Percentiles rank a stretch among this genome's conserved stretches.
phyloP scores from a whole-genome alignment of 2,329 filamentous ascomycete genomes.

The Pseudopithomyces chartarum region DNA sequence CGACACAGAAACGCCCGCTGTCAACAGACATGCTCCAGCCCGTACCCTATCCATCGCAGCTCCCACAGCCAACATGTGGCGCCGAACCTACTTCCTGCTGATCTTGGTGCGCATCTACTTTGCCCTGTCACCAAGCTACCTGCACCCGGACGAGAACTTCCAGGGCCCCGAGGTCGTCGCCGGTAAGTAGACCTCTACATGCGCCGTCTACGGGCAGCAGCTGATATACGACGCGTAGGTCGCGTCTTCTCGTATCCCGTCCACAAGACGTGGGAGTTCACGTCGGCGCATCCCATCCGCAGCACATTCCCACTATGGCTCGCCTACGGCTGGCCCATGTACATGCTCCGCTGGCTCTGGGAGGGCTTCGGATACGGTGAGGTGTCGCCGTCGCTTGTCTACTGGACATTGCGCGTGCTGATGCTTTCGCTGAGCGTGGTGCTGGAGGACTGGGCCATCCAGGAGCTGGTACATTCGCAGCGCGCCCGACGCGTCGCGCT shows the following conservation, averaged over 20 bases:
- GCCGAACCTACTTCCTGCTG: conserved; percentile 83
- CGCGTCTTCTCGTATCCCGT: conserved; percentile 92
- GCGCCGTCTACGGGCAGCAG: conserved; percentile 4
- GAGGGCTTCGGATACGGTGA: conserved; percentile 80
- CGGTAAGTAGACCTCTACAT: conserved; percentile 58
- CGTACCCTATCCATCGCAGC: conserved; percentile 19
- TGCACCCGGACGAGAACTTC: conserved; percentile 98
- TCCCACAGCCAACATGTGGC: conserved; percentile 71
- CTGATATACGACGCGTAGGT: conserved; percentile 58
- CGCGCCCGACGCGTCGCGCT: conserved; percentile 74
- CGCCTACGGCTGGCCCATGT: conserved; percentile 92
- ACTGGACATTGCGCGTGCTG: conserved; percentile 83
- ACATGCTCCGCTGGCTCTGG: conserved; percentile 89
- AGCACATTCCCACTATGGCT: conserved; percentile 98
- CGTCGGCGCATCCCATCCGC: conserved; percentile 82
- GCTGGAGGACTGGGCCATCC: conserved; percentile 94
- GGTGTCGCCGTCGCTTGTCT: conserved; percentile 82
- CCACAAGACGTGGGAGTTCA: conserved; percentile 95
- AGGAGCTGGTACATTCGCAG: conserved; percentile 82
- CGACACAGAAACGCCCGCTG: conserved; percentile 13
- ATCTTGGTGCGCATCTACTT: conserved; percentile 90
- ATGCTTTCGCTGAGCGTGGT: conserved; percentile 98
- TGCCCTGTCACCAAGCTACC: conserved; percentile 90
- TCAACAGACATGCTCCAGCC: conserved; percentile 39
- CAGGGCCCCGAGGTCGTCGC: conserved; percentile 97